Evolutionary conservation across 352 stramenopile species (phyloP).

Genomic region (Nothophytophthora sp.): DNA sequence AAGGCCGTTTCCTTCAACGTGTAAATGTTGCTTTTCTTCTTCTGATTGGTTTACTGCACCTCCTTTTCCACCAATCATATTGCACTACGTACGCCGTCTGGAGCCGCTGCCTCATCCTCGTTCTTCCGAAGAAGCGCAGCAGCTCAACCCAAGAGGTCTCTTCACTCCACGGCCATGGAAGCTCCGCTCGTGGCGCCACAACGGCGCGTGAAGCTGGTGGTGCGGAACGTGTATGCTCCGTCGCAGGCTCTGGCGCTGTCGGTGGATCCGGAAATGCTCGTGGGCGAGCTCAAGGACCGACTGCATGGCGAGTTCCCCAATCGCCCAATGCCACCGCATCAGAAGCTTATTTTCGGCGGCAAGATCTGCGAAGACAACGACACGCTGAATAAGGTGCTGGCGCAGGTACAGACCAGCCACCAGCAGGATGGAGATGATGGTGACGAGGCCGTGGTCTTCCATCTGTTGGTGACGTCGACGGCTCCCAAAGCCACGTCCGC

Average conservation of each 20-base stretch:
- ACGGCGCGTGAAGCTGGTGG: constrained; percentile 56
- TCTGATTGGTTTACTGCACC: not conserved
- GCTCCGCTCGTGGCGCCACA: not conserved
- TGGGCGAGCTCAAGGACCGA: constrained; percentile 65
- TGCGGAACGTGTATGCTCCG: constrained; percentile 84
- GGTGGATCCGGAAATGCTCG: constrained; percentile 27
- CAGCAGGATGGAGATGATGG: constrained; percentile 22
- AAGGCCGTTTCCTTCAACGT: not conserved
- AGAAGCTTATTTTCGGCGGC: constrained; percentile 88
- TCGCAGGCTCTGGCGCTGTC: constrained; percentile 52
- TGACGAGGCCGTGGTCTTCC: constrained; percentile 62
- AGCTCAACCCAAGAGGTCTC: constrained; percentile 8
- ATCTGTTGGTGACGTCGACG: constrained; percentile 61
- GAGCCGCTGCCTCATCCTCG: constrained; percentile 14
- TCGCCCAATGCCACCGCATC: constrained; percentile 40
- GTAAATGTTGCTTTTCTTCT: not conserved
- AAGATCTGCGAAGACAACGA: constrained; percentile 81
- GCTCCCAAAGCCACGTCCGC: no score
- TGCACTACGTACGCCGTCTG: constrained; percentile 13
- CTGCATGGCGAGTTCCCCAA: constrained; percentile 52
- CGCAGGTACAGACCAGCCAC: constrained; percentile 39
- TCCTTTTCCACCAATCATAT: constrained; percentile 8
- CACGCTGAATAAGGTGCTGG: constrained; percentile 44
- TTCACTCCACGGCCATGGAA: constrained; percentile 18
- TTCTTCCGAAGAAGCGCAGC: constrained; percentile 19